These are phyloP conservation scores for Cadophora sp. DNA, from an alignment of 2,329 filamentous ascomycete genomes.

Conservation along the genomic window DNA sequence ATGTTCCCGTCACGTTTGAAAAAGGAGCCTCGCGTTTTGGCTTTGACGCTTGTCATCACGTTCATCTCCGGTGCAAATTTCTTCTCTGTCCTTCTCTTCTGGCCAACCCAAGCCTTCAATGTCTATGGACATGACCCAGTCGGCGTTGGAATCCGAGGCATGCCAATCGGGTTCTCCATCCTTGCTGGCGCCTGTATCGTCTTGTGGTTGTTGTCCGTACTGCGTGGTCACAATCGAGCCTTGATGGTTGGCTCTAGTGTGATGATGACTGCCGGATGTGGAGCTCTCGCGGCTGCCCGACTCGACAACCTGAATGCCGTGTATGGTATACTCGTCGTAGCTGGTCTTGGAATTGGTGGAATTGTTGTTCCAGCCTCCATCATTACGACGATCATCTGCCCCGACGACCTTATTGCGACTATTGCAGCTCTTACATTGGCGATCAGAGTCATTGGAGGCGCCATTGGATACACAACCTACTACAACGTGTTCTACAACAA, in stretches of 20 bases:
- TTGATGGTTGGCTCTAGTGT: slow-evolving; percentile 65
- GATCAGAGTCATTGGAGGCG: slow-evolving; percentile 72
- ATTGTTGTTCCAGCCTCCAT: slow-evolving; percentile 73
- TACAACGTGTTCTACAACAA: slow-evolving; percentile 61
- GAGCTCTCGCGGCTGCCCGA: slow-evolving; percentile 56
- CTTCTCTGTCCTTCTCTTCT: slow-evolving; percentile 56
- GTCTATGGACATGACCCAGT: slow-evolving; percentile 70
- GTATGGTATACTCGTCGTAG: slow-evolving; percentile 65
- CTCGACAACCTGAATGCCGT: slow-evolving; percentile 60
- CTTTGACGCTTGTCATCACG: slow-evolving; percentile 62
- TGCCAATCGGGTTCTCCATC: slow-evolving; percentile 70
- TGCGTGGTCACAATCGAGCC: slow-evolving; percentile 63
- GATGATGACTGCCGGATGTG: slow-evolving; percentile 68
- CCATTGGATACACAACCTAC: slow-evolving; percentile 59
- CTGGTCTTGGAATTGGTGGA: slow-evolving; percentile 69
- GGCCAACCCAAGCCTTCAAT: slow-evolving; percentile 67
- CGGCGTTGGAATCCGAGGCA: slow-evolving; percentile 66
- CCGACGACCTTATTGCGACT: slow-evolving; percentile 73
- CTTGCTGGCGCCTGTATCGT: slow-evolving; percentile 65
- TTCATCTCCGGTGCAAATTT: slow-evolving; percentile 65
- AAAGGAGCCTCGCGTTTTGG: slow-evolving; percentile 57
- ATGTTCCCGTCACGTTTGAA: slow-evolving; percentile 58
- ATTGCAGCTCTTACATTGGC: slow-evolving; percentile 71
- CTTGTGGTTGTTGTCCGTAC: slow-evolving; percentile 61
- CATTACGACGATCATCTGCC: slow-evolving; percentile 73